These are phyloP conservation scores for Yamadazyma oceani DNA, from an alignment of 1,139 yeast genomes.

Conservation along the genomic window DNA sequence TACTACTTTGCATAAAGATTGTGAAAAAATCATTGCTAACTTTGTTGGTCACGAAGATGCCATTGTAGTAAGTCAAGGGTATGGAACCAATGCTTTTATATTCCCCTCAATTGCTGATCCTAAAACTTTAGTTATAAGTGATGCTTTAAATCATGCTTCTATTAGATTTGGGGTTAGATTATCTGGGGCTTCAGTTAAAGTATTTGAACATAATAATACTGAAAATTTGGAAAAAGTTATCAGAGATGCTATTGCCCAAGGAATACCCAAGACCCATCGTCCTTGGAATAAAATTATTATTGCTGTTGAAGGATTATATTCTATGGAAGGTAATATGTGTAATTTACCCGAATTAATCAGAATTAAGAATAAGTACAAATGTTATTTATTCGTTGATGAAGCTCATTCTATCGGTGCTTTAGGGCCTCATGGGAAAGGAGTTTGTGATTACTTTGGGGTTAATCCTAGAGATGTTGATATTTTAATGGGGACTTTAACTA, in stretches of 20 bases:
- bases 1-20: constrained; percentile 67
- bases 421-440: constrained; percentile 92
- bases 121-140: constrained; percentile 87
- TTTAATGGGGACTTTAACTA: constrained; percentile 96
- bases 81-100: constrained; percentile 92
- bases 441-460: constrained; percentile 87
- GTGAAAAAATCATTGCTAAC: constrained; percentile 77
- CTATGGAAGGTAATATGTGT: constrained; percentile 97
- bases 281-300: constrained; percentile 96
- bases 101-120: constrained; percentile 83
- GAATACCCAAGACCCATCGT: constrained; percentile 94
- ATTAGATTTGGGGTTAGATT: constrained; percentile 92
- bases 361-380: constrained; percentile 81
- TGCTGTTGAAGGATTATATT: constrained; percentile 93
- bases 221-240: constrained; percentile 72
- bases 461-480: constrained; percentile 77
- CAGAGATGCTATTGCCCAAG: constrained; percentile 89
- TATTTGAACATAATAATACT: constrained; percentile 92
- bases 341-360: constrained; percentile 77
- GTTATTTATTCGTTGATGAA: constrained; percentile 90
- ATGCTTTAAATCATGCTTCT: constrained; percentile 93
- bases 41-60: constrained; percentile 93
- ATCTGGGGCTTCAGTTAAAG: constrained; percentile 91
- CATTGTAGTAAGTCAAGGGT: constrained; percentile 87
- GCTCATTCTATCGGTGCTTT: constrained; percentile 98